Evolutionary conservation across 768 basidiomycete genomes (phyloP).

Genomic region (Mycena galericulata): DNA sequence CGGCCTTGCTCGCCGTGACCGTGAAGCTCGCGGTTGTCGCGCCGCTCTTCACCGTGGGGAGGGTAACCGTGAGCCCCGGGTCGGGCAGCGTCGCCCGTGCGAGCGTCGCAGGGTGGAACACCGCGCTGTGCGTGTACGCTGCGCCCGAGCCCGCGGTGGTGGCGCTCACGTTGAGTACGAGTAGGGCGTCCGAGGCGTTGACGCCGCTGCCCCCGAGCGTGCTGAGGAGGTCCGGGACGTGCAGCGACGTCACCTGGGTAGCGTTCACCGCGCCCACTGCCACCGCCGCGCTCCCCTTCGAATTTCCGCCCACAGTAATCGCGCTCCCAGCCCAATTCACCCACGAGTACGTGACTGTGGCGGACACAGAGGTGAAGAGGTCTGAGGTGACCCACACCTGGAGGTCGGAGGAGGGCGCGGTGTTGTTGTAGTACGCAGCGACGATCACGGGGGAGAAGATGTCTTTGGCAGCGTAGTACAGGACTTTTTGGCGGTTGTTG

Average conservation of each 20-base stretch:
- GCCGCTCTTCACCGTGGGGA: neutral
- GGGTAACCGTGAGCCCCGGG: constrained; percentile 11
- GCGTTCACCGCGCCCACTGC: constrained; percentile 8
- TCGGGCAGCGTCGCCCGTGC: constrained; percentile 25
- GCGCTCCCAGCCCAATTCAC: constrained; percentile 10
- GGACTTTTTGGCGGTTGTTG: constrained; percentile 28
- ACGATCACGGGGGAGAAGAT: constrained; percentile 28
- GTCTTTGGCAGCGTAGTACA: constrained; percentile 27
- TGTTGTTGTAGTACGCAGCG: constrained; percentile 25
- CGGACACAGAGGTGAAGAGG: neutral
- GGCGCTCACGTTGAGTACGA: constrained; percentile 6
- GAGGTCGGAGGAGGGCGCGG: constrained; percentile 3
- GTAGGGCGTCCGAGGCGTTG: constrained; percentile 4
- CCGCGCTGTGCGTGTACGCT: constrained; percentile 27
- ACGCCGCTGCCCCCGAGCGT: neutral
- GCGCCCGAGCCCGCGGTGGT: neutral
- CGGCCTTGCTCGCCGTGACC: constrained; percentile 15
- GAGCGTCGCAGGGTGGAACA: constrained; percentile 27
- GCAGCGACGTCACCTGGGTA: neutral
- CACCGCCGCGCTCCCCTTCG: neutral
- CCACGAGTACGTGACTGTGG: constrained; percentile 17
- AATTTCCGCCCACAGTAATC: neutral
- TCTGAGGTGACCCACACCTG: constrained; percentile 29
- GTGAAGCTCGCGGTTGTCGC: constrained; percentile 3
- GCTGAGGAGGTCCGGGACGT: neutral